Evolutionary conservation across 129 eudicot species (phyloP).

Genomic region (Ambrosia artemisiifolia): DNA sequence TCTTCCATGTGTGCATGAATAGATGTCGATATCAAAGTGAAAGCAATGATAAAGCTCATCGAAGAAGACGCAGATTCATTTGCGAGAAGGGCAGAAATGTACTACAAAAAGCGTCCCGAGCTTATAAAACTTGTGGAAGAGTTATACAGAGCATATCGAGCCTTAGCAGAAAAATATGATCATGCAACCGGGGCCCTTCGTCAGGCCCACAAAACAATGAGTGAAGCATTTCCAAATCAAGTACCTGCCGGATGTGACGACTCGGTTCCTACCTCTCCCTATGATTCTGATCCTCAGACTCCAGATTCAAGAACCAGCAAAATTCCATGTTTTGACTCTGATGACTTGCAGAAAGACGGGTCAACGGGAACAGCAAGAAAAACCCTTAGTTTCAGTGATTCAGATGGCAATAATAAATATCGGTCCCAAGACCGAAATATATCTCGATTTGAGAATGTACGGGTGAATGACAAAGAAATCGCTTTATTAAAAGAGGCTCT

Average conservation of each 20-base stretch:
- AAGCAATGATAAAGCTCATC: conserved; percentile 74
- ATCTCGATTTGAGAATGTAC: conserved; percentile 26
- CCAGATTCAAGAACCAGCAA: conserved; percentile 39
- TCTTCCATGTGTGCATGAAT: conserved; percentile 4
- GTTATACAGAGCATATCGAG: conserved; percentile 81
- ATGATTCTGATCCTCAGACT: conserved; percentile 48
- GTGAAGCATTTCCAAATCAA: conserved; percentile 89
- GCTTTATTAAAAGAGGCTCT: conserved; percentile 47
- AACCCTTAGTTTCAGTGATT: conserved; percentile 49
- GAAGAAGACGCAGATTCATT: conserved; percentile 88
- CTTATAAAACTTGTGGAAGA: conserved; percentile 87
- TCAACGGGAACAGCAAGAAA: conserved; percentile 48
- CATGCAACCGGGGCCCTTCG: conserved; percentile 86
- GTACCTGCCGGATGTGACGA: conserved; percentile 38
- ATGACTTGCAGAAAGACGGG: conserved; percentile 41
- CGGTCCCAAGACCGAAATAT: not conserved
- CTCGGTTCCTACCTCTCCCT: conserved; percentile 33
- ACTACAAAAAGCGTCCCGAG: conserved; percentile 83
- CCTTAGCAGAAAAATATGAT: conserved; percentile 89
- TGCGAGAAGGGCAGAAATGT: conserved; percentile 91
- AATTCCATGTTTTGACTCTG: conserved; percentile 18
- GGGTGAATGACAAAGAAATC: conserved; percentile 27
- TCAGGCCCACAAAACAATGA: conserved; percentile 84
- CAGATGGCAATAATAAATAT: conserved; percentile 16
- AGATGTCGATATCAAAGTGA: conserved; percentile 77